Evolutionary conservation across 352 stramenopile genomes (phyloP).

Genomic region (Blastocystis sp.): DNA sequence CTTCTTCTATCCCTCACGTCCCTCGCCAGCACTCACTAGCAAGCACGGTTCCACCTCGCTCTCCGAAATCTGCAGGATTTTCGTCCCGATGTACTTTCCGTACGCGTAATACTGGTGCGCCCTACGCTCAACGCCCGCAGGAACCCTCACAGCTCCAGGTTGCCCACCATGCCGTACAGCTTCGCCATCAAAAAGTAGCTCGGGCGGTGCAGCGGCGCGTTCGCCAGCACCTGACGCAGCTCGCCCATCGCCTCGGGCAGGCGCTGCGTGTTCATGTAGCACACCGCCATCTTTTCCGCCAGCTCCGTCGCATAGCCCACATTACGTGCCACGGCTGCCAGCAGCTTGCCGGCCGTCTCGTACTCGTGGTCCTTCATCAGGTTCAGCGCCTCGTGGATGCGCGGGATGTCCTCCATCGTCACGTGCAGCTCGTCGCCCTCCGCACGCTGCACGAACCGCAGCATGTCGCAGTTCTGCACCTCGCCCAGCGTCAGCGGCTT

Average conservation of each 20-base stretch:
- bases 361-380: conserved; percentile 51
- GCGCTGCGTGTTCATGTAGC: conserved; percentile 27
- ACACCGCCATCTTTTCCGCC: conserved; percentile 34
- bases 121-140: background rate
- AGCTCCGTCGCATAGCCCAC: background rate
- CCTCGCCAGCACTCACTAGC: background rate
- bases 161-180: conserved; percentile 14
- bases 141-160: conserved; percentile 16
- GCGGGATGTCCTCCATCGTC: background rate
- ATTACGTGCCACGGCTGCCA: background rate
- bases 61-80: background rate
- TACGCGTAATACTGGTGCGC: conserved; percentile 50
- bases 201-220: background rate
- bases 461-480: conserved; percentile 27
- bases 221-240: conserved; percentile 4
- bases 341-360: conserved; percentile 10
- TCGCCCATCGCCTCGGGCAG: conserved; percentile 18
- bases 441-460: background rate
- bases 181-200: conserved; percentile 8
- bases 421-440: background rate
- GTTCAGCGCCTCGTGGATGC: background rate
- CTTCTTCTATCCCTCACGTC: background rate
- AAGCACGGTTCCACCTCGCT: background rate
- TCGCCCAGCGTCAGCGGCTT: background rate
- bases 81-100: background rate